Base-by-base conservation (phyloP, 2,329 filamentous ascomycete species). In the Triangularia setosa region DNA sequence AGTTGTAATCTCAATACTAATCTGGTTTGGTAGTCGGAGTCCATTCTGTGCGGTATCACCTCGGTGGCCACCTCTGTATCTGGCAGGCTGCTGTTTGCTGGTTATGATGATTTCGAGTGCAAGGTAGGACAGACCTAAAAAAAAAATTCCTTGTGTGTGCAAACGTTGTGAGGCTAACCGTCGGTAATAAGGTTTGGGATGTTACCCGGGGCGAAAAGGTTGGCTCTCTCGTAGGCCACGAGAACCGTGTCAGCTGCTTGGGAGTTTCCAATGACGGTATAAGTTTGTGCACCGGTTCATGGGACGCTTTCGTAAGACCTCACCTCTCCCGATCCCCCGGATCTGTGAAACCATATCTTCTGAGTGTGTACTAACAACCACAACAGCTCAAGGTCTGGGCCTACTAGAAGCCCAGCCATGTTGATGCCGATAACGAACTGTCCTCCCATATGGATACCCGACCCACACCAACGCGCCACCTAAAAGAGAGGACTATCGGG, bases 81-180 rank as follows among this genome's bases (percentile, higher is more conserved):
- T 64, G 95, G 95, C 65, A 88, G 95, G 76, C 83, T 99, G 73
- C 83, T 99, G 48, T 99, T 99, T 77, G 95, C 95, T 63, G 95
- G 95, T 71, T 99, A 99, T 75, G 95, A 99, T 74, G 95, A 99
- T 76, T 99, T 97, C 74, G 95, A 99, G 80, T 99, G 95, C 93
- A 99, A 98, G 90, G 94, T 97, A 82, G 74, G 67, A 63, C 57
- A 48, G 40, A 21, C 40, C 8, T 9, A 21, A 48, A 48, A 48
- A 18, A 18, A 44, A 44, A 48, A 21, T 48, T 18, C 40, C 40
- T 9, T 18, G n/a, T 16, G 40, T 48, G 40, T n/a, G 40, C 40
- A 18, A 48, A 48, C 6, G 21, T 48, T 48, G 40, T 21, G 40
- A 62, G 9, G 16, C 27, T 28, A 48, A 48, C 25, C 21, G 52